Evolutionary conservation across 2,329 filamentous ascomycete genomes (phyloP).

Genomic region (Didymella exigua): DNA sequence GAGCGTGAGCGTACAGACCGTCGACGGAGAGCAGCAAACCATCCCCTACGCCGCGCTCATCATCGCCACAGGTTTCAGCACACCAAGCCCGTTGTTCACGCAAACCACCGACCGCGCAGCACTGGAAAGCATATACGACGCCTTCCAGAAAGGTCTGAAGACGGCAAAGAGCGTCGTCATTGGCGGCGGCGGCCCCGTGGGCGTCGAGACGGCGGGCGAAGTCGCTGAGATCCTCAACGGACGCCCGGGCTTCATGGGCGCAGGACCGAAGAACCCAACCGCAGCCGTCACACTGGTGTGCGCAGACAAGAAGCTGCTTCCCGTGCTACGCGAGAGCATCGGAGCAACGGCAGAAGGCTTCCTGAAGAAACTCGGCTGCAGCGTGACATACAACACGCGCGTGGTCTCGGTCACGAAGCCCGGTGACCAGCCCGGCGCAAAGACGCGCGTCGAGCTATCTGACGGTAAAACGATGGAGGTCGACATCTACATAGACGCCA

Average conservation of each 20-base stretch:
- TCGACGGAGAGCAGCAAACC: slow-evolving; percentile 37
- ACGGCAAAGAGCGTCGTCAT: slow-evolving; percentile 54
- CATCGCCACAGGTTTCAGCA: slow-evolving; percentile 61
- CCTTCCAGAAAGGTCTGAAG: slow-evolving; percentile 46
- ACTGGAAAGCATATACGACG: slow-evolving; percentile 42
- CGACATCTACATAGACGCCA: slow-evolving; percentile 62
- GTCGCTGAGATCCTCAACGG: slow-evolving; percentile 53
- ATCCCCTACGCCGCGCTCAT: slow-evolving; percentile 60
- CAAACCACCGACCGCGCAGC: slow-evolving; percentile 41
- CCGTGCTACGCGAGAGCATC: slow-evolving; percentile 51
- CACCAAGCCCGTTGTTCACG: slow-evolving; percentile 55
- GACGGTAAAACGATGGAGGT: slow-evolving; percentile 57
- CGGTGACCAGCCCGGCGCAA: slow-evolving; percentile 46
- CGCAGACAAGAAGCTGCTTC: slow-evolving; percentile 52
- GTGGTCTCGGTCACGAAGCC: slow-evolving; percentile 38
- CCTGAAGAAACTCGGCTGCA: slow-evolving; percentile 56
- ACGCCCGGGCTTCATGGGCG: slow-evolving; percentile 43
- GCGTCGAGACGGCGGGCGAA: slow-evolving; percentile 59
- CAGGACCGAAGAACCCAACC: slow-evolving; percentile 48
- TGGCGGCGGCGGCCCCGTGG: slow-evolving; percentile 57
- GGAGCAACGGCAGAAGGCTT: slow-evolving; percentile 54
- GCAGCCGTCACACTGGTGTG: slow-evolving; percentile 54
- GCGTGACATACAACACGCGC: slow-evolving; percentile 50
- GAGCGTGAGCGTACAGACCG: slow-evolving; percentile 50
- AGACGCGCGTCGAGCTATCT: slow-evolving; percentile 49